A percentile compares a stretch with the other conserved stretches of the same genome.
These are phyloP conservation scores for Penicillium simplicissimum DNA, from an alignment of 495 filamentous ascomycete species.

Conservation along the genomic window DNA sequence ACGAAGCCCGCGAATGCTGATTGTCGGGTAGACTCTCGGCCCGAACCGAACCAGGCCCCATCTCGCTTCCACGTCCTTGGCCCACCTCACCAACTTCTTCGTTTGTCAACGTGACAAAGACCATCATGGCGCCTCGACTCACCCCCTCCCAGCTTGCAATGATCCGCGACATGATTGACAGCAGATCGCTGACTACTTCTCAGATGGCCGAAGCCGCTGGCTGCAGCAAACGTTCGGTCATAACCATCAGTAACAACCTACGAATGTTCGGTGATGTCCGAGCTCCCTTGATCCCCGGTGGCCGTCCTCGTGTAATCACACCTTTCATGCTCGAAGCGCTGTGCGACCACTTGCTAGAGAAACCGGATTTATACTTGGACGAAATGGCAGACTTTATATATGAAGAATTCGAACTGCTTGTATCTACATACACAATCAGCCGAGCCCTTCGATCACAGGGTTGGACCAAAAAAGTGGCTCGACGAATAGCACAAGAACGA, in stretches of 20 bases:
- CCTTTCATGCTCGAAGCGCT: too few relatives aligned
- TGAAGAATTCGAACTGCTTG: too few relatives aligned
- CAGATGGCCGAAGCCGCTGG: slow-evolving; percentile 16
- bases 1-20: too few relatives aligned
- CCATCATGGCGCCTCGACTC: slow-evolving; percentile 11
- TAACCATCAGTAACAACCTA: slow-evolving; percentile 1
- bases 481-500: neutral
- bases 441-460: too few relatives aligned
- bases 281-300: neutral
- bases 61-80: too few relatives aligned
- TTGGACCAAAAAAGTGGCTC: too few relatives aligned
- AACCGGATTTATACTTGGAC: too few relatives aligned
- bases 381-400: too few relatives aligned
- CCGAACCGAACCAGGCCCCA: too few relatives aligned
- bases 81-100: neutral
- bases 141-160: slow-evolving; percentile 7
- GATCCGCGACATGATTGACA: slow-evolving; percentile 17
- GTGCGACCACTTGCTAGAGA: too few relatives aligned
- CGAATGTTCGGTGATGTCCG: slow-evolving; percentile 3
- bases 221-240: slow-evolving; percentile 6
- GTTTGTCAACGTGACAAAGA: neutral
- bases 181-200: slow-evolving; percentile 12
- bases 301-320: neutral
- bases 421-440: too few relatives aligned
- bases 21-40: neutral